Conservation (phyloP, 257 asterid species). For the Solanum habrochaites region DNA sequence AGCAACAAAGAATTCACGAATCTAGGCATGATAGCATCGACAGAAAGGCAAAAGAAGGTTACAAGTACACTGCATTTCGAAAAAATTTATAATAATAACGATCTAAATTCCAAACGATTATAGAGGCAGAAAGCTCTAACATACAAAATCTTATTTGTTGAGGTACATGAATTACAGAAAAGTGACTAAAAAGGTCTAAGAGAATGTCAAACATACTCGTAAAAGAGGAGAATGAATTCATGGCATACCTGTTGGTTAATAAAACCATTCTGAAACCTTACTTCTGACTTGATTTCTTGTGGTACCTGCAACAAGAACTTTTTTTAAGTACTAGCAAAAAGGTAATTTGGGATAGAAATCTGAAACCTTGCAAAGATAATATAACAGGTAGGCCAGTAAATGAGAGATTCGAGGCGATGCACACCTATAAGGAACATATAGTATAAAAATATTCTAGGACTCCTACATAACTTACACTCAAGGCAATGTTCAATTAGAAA, state of each 20-base stretch:
- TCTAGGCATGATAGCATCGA: not conserved
- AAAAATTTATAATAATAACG: not conserved
- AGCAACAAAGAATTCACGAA: not conserved
- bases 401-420: not conserved
- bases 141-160: not conserved
- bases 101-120: not conserved
- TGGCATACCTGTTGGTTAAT: constrained; percentile 71
- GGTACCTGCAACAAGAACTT: constrained; percentile 53
- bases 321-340: not conserved
- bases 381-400: not conserved
- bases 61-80: not conserved
- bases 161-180: not conserved
- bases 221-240: not conserved
- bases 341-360: not conserved
- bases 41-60: not conserved
- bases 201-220: not conserved
- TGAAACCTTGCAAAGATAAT: not conserved
- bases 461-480: not conserved
- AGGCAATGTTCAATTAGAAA: not conserved
- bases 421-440: not conserved
- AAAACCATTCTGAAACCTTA: constrained; percentile 67
- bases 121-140: not conserved
- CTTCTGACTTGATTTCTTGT: constrained; percentile 71
- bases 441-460: too few species aligned
- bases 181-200: not conserved